These are phyloP conservation scores for Tremella mesenterica DNA, from an alignment of 768 basidiomycete genomes.

Conservation along the genomic window DNA sequence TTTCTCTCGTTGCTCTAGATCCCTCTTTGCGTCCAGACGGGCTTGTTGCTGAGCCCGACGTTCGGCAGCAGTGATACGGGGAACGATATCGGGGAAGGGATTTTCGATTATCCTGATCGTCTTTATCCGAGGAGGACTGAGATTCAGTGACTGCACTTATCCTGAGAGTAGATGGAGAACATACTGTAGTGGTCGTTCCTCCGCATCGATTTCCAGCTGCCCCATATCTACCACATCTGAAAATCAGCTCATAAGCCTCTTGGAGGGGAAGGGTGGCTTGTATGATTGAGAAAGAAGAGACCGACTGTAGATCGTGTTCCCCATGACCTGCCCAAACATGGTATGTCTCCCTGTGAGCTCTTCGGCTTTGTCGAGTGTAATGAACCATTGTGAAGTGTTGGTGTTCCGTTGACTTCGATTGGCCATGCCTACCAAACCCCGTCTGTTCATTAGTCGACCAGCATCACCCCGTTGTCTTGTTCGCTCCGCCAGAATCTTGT, in stretches of 20 bases:
- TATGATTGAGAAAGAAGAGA: neutral
- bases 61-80: constrained; percentile 91
- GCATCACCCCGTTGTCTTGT: too few relatives aligned
- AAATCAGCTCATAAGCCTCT: neutral
- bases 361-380: constrained; percentile 86
- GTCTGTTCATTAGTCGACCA: constrained; percentile 46
- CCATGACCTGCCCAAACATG: constrained; percentile 65
- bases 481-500: too few relatives aligned
- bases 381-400: constrained; percentile 91
- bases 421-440: constrained; percentile 90
- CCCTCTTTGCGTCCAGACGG: constrained; percentile 30
- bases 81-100: constrained; percentile 89
- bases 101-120: constrained; percentile 78
- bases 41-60: constrained; percentile 75
- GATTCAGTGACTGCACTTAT: neutral
- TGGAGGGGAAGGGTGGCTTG: too few relatives aligned
- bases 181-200: constrained; percentile 48
- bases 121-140: constrained; percentile 83
- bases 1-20: constrained; percentile 32
- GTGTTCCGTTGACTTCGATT: constrained; percentile 77
- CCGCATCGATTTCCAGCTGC: constrained; percentile 53
- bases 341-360: constrained; percentile 93
- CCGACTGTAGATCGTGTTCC: constrained; percentile 43
- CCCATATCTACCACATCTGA: constrained; percentile 86
- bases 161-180: constrained; percentile 24